Base-by-base conservation (phyloP, 2,329 filamentous ascomycete species). In the Niveomyces coronatus region DNA sequence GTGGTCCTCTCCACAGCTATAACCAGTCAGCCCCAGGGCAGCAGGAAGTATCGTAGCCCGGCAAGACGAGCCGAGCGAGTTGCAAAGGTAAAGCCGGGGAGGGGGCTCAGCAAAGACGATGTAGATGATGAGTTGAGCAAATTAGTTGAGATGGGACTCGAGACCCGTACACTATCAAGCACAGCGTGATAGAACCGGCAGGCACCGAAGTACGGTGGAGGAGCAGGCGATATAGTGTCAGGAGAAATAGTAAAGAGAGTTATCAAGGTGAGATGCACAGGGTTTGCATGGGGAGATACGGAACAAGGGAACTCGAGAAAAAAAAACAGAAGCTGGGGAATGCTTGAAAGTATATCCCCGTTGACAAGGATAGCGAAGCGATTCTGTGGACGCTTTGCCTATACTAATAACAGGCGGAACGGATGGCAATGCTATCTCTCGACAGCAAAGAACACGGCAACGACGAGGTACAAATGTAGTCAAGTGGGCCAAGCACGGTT, bases 341-440 rank as follows among this genome's bases (percentile, higher is more conserved):
- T 40, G 31, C 9, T 40, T 15, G n/a, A 40, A 20, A 39, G 37
- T 40, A 35, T 40, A 40, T 33, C 37, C 37, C 19, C 35, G 31
- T 20, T 30, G 26, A 9, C 19, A 16, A 39, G 19, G 37, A 19
- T 9, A 35, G 15, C 19, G 17, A 31, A 27, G 30, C 5, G 24
- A 20, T 17, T 27, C 29, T 39, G 32, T 29, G 37, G 37, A 34
- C 37, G 18, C 19, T 34, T 32, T 32, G 26, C 31, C 19, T 18
- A 40, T 35, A 27, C 31, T 30, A 24, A 35, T n/a, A n/a, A n/a
- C n/a, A n/a, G n/a, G n/a, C n/a, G n/a, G n/a, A n/a, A n/a, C n/a
- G n/a, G n/a, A n/a, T n/a, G n/a, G n/a, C n/a, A n/a, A n/a, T n/a
- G n/a, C n/a, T n/a, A n/a, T n/a, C n/a, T n/a, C n/a, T n/a, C n/a